phyloP scores from a whole-genome alignment of 352 stramenopile genomes.

The Pythium myriotylum region DNA sequence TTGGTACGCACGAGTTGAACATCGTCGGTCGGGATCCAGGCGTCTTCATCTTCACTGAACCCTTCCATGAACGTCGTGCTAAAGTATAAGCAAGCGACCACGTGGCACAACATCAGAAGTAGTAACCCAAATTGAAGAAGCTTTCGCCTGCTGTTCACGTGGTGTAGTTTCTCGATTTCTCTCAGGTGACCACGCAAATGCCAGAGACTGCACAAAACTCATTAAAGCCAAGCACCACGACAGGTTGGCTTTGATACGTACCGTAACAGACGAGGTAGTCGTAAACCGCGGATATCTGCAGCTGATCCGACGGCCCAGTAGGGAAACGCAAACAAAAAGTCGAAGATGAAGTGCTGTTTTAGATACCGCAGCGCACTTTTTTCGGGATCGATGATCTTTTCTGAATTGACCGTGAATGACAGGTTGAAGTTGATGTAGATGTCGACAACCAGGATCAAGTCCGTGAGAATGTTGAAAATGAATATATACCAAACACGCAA shows the following conservation, averaged over 20 bases:
- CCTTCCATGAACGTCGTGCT: conserved; percentile 41
- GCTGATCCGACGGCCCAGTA: conserved; percentile 22
- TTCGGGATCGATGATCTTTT: conserved; percentile 53
- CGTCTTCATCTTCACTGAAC: conserved; percentile 35
- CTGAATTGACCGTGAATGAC: conserved; percentile 46
- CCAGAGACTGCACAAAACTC: conserved; percentile 29
- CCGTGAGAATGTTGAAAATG: conserved; percentile 34
- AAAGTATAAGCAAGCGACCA: conserved; percentile 55
- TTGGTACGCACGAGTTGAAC: conserved; percentile 19
- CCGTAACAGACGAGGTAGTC: conserved; percentile 5
- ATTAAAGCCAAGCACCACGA: no score
- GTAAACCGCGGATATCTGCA: not conserved
- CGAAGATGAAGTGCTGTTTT: conserved; percentile 35
- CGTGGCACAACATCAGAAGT: conserved; percentile 57
- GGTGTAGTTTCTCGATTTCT: conserved; percentile 45
- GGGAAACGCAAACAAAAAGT: conserved; percentile 48
- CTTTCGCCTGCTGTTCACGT: conserved; percentile 47
- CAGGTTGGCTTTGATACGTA: not conserved
- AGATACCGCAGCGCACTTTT: conserved; percentile 46
- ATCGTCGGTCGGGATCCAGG: conserved; percentile 44
- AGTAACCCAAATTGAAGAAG: conserved; percentile 29
- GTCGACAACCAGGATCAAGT: conserved; percentile 39
- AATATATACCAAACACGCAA: conserved; percentile 29
- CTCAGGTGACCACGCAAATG: conserved; percentile 31
- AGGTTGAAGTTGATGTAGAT: conserved; percentile 63